Evolutionary conservation across 306 rosid genomes (phyloP), one percentile per base, ranked within the genome.

Genomic region (Quillaja saponaria): DNA sequence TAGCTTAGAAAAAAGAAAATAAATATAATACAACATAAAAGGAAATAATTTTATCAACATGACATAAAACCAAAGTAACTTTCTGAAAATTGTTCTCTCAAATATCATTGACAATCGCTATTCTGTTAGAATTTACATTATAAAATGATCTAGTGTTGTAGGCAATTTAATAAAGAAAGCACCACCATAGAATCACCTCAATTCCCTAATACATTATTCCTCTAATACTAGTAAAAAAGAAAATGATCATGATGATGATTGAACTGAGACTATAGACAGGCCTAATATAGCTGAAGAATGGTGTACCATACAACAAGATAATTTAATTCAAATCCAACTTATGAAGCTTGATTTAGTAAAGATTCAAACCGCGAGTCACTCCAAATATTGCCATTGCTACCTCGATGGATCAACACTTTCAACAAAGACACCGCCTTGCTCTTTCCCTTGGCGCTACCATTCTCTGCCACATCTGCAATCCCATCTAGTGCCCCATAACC

Each of bases 401-500:
- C 72, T 34, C 66, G 76, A 39, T 72, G 78, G 5, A 63, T 77
- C 71, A 89, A 21, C 44, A 83, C 56, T 69, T 69, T 75, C 78
- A 80, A 18, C 70, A 92, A 64, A 2, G 79, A 78, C 46, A 61
- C 49, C 3, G 86, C 99, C 74, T 83, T 92, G 34, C 44, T 59
- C 69, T 83, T 77, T 48, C 88, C 95, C 66, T 84, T 88, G 3
- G 35, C 5, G 11, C 83, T 71, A 0, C 94, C 90, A 3, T 66
- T 48, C 54, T 81, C 82, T 13, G 74, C 82, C 12, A 92, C 94
- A 7, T 86, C 85, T 0, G 63, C 70, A 6, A 88, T 58, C 13
- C 95, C 96, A n/a, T 80, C 86, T 66, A 80, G 42, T 0, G 76
- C 86, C 2, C 78, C 79, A 6, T 74, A 28, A 11, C 80, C 88